These are phyloP conservation scores for Candida ficus DNA, from an alignment of 805 yeast genomes.

Conservation along the genomic window DNA sequence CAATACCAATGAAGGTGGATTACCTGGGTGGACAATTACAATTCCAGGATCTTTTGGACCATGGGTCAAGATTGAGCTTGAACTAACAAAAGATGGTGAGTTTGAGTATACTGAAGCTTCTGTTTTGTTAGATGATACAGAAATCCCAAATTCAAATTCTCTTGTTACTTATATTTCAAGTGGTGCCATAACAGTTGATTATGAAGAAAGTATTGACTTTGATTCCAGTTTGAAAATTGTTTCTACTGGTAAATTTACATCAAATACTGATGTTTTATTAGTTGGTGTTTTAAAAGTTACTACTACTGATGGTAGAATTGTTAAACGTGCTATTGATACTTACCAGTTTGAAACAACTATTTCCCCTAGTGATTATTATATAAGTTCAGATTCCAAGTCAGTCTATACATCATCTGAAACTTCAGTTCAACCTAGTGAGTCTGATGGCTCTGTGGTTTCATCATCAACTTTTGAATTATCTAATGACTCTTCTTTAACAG, in stretches of 20 bases:
- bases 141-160: neutral
- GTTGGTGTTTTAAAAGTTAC: neutral
- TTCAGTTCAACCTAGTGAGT: too few species aligned
- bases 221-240: neutral
- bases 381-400: neutral
- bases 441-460: too few species aligned
- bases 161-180: neutral
- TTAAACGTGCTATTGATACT: neutral
- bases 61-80: constrained; percentile 14
- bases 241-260: neutral
- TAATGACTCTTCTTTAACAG: neutral
- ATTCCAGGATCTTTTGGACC: constrained; percentile 19
- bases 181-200: neutral
- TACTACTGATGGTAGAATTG: neutral
- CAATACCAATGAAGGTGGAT: constrained; percentile 6
- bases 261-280: neutral
- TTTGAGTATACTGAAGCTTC: constrained; percentile 7
- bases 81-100: constrained; percentile 4
- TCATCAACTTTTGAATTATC: neutral
- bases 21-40: constrained; percentile 11
- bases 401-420: too few species aligned
- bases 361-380: neutral
- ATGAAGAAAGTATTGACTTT: neutral
- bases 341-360: neutral
- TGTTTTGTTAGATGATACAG: constrained; percentile 1